Evolutionary conservation across 305 asterid genomes (phyloP).

Genomic region (Ruellia speciosa): DNA sequence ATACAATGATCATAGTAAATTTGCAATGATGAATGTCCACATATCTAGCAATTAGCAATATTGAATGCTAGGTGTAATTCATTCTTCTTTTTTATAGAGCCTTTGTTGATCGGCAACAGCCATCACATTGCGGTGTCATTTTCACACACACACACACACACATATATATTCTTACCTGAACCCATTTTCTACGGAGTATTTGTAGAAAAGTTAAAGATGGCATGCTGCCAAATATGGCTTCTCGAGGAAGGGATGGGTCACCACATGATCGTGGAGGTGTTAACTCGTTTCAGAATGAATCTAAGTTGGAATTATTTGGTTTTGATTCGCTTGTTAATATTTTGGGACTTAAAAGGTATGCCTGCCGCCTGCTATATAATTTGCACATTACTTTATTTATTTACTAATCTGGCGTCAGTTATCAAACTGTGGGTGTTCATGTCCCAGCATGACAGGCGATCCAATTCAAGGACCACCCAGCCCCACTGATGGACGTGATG

Average conservation of each 20-base stretch:
- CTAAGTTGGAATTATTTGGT: conserved; percentile 93
- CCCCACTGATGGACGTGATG: conserved; percentile 71
- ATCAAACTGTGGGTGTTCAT: conserved; percentile 24
- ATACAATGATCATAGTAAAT: background rate
- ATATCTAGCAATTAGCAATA: no score
- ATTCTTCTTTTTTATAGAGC: no score
- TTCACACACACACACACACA: no score
- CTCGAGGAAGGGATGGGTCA: conserved; percentile 49
- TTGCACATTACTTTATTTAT: background rate
- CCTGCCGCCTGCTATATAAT: background rate
- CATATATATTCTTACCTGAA: no score
- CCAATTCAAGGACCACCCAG: conserved; percentile 73
- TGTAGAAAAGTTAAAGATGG: conserved; percentile 46
- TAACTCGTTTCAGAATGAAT: conserved; percentile 55
- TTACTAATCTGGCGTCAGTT: background rate
- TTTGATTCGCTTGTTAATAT: conserved; percentile 93
- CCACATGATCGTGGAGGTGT: conserved; percentile 40
- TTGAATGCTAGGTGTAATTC: no score
- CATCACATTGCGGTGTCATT: no score
- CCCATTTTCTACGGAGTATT: conserved; percentile 25
- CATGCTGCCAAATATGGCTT: conserved; percentile 26
- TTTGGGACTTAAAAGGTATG: conserved; percentile 89
- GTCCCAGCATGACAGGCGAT: conserved; percentile 87
- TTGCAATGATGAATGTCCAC: no score
- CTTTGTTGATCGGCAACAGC: no score